phyloP scores from a whole-genome alignment of 768 basidiomycete species.

The Lanmaoa pseudosensibilis region DNA sequence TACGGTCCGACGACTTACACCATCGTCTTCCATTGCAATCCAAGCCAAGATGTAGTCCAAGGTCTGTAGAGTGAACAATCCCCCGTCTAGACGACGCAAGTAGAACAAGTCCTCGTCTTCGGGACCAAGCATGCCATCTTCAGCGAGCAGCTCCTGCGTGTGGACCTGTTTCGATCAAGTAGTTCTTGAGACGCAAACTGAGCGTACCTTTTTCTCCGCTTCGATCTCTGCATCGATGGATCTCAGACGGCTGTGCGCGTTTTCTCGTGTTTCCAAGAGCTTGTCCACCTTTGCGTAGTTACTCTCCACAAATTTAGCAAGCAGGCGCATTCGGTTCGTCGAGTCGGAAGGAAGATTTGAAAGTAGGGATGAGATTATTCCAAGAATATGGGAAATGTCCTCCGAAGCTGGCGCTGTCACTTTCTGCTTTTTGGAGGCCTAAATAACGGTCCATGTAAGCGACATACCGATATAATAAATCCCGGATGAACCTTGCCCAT shows the following conservation, averaged over 20 bases:
- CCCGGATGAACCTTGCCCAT: constrained; percentile 83
- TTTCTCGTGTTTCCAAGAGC: constrained; percentile 82
- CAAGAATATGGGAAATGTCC: constrained; percentile 84
- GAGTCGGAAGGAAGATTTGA: constrained; percentile 88
- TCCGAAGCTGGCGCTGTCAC: constrained; percentile 59
- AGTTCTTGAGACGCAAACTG: not conserved
- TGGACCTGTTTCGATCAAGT: not conserved
- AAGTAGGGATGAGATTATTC: constrained; percentile 84
- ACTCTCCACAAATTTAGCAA: constrained; percentile 91
- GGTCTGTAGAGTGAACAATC: constrained; percentile 85
- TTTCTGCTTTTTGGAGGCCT: constrained; percentile 68
- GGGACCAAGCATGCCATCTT: constrained; percentile 54
- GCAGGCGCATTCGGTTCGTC: constrained; percentile 70
- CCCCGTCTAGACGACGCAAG: constrained; percentile 82
- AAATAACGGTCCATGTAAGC: constrained; percentile 9
- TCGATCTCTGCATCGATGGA: constrained; percentile 67
- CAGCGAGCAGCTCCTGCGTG: constrained; percentile 50
- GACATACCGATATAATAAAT: not conserved
- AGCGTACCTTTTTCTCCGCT: constrained; percentile 60
- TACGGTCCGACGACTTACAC: constrained; percentile 51
- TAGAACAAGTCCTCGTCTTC: constrained; percentile 81
- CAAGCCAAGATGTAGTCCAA: constrained; percentile 94
- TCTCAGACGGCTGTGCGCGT: constrained; percentile 58
- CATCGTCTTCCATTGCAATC: constrained; percentile 98
- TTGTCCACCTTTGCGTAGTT: constrained; percentile 96